Base-by-base conservation (phyloP, 2,329 filamentous ascomycete species). In the Colletotrichum spinosum region DNA sequence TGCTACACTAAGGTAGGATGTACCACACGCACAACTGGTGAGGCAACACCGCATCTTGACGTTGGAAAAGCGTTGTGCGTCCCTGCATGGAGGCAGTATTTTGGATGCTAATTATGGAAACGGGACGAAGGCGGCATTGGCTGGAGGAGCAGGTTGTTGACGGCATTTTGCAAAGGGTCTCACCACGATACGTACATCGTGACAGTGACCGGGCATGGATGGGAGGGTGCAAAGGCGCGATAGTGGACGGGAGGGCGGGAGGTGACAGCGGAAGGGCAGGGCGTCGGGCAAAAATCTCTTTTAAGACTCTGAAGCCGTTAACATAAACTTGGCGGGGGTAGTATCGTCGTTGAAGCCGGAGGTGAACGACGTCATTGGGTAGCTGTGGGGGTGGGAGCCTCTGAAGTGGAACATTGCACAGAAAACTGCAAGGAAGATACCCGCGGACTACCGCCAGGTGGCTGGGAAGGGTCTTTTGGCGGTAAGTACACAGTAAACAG, bases 61-160 rank as follows among this genome's bases (percentile, higher is more conserved):
- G 38, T 46, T 41, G 58, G 33, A 15, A 25, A 52, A 63, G 33
- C 42, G 46, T 42, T 49, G 41, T 57, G 42, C 53, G 58, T 65
- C 58, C 63, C 58, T 65, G 63, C 63, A 65, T 65, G 48, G 62
- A 35, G 52, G 33, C 12, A 62, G 48, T 42, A 44, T 35, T 52
- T 38, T 60, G 58, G 58, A 25, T 65, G 63, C 63, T 65, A 65
- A 65, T 65, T 65, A 56, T 65, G 63, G 63, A 65, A 62, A 65
- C 48, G 52, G 63, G 63, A 65, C 57, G 53, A 65, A 65, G 58
- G 58, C 53, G 42, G 58, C 34, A 56, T 65, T 56, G 58, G 62
- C 34, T 56, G 52, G 51, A 62, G 52, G 51, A 62, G 46, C 37
- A 56, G 51, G 13, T 56, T 25, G 33, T 56, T 65, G 57, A 56